Conservation (phyloP, 176 grass and related monocot genomes). For the Triticum timopheevii region DNA sequence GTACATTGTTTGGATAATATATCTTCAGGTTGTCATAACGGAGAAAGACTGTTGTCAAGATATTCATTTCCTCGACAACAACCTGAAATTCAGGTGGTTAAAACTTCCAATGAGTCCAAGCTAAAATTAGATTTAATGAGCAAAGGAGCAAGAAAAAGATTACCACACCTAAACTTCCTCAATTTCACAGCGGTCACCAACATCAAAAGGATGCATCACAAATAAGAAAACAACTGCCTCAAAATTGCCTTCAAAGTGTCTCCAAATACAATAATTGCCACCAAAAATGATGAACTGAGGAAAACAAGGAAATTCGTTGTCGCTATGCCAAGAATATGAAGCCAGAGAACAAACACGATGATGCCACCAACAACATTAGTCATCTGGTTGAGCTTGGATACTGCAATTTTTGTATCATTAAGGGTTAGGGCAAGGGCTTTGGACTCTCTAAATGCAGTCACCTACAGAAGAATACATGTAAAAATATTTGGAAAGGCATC, state of each 20-base stretch:
- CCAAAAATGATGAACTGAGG: neutral
- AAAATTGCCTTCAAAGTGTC: neutral
- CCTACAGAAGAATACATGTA: neutral
- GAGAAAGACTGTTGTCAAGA: neutral
- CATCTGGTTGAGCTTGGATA: neutral
- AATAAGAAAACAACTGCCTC: constrained; percentile 12
- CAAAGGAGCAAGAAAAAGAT: too few relatives aligned
- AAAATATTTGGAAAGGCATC: too few relatives aligned
- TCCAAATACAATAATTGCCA: neutral
- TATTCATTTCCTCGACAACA: too few relatives aligned
- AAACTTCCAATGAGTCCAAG: neutral
- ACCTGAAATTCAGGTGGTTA: neutral
- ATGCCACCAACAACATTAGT: neutral
- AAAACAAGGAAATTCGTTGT: neutral
- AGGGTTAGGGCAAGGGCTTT: neutral
- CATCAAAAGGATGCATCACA: neutral
- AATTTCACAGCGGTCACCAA: neutral
- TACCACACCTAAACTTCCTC: neutral
- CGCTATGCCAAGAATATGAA: neutral
- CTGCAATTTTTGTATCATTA: neutral
- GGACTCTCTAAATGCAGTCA: neutral
- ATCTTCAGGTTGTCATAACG: neutral
- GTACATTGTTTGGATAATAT: neutral
- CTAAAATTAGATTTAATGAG: too few relatives aligned
- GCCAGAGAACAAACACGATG: neutral